Evolutionary conservation across 163 green algal species (phyloP).

Genomic region (Scenedesmus sp.): DNA sequence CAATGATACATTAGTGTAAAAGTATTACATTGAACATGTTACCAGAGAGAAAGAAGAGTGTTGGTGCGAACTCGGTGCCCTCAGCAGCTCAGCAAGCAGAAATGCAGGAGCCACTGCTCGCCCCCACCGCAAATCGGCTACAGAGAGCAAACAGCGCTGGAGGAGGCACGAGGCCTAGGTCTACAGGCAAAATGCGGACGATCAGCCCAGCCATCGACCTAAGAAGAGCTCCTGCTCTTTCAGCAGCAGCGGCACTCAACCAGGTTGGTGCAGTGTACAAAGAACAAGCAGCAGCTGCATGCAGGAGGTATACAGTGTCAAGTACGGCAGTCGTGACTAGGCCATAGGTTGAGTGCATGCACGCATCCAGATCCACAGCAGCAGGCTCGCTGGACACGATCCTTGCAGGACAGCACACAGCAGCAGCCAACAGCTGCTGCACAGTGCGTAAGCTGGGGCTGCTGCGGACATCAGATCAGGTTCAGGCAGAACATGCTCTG

Average conservation of each 20-base stretch:
- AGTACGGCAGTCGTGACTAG: background rate
- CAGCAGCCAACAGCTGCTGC: background rate
- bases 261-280: slow-evolving; percentile 1
- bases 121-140: background rate
- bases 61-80: background rate
- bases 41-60: background rate
- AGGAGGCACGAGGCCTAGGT: slow-evolving; percentile 3
- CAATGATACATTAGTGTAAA: background rate
- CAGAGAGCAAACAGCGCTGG: slow-evolving; percentile 5
- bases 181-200: slow-evolving; percentile 32
- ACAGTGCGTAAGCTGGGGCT: background rate
- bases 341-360: background rate
- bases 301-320: background rate
- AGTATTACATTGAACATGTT: background rate
- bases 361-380: background rate
- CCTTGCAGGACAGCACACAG: background rate
- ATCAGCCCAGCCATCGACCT: slow-evolving; percentile 46
- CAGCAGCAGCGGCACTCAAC: slow-evolving; percentile 38
- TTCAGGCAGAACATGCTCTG: too few relatives aligned
- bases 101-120: slow-evolving; percentile 10
- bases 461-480: background rate
- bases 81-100: slow-evolving; percentile 1
- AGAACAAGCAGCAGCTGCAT: background rate
- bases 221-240: slow-evolving; percentile 9
- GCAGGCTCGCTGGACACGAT: background rate